Evolutionary conservation across 148 eudicot genomes (phyloP), one percentile per base, ranked within the genome.

Genomic region (Rhododendron molle): DNA sequence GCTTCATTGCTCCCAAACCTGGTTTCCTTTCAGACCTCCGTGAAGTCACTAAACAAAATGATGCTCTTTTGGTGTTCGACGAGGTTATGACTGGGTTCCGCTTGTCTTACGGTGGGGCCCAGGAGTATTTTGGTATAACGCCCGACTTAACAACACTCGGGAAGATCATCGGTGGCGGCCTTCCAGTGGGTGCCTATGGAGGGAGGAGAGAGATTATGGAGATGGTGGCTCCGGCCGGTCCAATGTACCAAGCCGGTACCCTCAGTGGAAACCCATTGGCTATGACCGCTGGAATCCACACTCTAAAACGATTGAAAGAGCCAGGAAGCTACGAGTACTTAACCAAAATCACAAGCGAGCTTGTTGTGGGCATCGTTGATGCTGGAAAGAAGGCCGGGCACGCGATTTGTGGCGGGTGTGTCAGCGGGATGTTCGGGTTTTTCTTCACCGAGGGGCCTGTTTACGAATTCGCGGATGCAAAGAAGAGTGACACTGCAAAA

Each of bases 51-150:
- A 91, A 94, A 91, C 94, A 90, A 43, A 94, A 97, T 10, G 94
- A 83, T n/a, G 83, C 98, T 36, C 96, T 95, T 50, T 87, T 97
- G 38, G 92, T 97, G 8, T 97, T 97, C 38, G 99, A 97, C 67
- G 99, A 97, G 88, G 98, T 97, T 54, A 97, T 95, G 99, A 97
- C 98, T 3, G 96, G 99, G 54, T 97, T 97, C 86, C 94, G 98
- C 43, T 81, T 97, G 84, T 88, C 98, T 40, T 95, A 97, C 67
- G 99, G 99, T 78, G 98, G 99, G 20, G 99, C 99, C 16, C 99
- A 97, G 78, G 96, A 97, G 81, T 92, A 94, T 86, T 97, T 95
- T 78, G 92, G 94, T 12, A 87, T 97, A 76, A 95, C 96, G 32
- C 99, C 98, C 0, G 99, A 97, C 87, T 87, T 97, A 81, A 92